These are phyloP conservation scores for Sophora flavescens DNA, from an alignment of 306 rosid species.

Conservation along the genomic window DNA sequence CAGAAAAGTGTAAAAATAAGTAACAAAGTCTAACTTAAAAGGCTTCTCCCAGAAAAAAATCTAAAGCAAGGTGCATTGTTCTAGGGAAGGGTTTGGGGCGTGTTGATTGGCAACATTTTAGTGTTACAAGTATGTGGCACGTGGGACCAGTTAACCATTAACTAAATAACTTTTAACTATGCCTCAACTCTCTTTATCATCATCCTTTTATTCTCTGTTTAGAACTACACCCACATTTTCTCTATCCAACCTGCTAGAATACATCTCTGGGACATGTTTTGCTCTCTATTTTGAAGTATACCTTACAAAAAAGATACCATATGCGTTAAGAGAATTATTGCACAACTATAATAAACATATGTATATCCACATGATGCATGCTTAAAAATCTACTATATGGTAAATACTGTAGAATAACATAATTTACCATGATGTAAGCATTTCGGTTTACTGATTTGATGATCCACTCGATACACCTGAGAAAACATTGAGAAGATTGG, in stretches of 20 bases:
- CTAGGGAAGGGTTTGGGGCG: not conserved
- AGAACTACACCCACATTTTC: not conserved
- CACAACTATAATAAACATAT: slow-evolving; percentile 30
- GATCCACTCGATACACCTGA: slow-evolving; percentile 85
- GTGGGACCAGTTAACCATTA: not conserved
- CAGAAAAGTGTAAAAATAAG: not conserved
- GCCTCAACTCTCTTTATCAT: not conserved
- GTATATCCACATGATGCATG: slow-evolving; percentile 5
- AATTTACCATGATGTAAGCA: slow-evolving; percentile 92
- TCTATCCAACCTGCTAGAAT: slow-evolving; percentile 6
- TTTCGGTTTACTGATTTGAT: slow-evolving; percentile 93
- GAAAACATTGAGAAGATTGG: slow-evolving; percentile 68
- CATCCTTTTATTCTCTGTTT: not conserved
- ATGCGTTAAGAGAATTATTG: slow-evolving; percentile 1
- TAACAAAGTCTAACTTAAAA: not conserved
- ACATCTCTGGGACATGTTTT: slow-evolving; percentile 19
- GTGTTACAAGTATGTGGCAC: not conserved
- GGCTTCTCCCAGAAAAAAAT: not conserved
- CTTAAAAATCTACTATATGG: slow-evolving; percentile 18
- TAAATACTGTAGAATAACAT: slow-evolving; percentile 23
- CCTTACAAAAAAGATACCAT: not conserved
- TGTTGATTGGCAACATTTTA: not conserved
- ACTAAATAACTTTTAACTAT: not conserved
- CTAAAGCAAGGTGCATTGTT: not conserved
- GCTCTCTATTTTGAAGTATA: not conserved